Conservation (phyloP, 257 asterid species). For the Solanum sejunctum region DNA sequence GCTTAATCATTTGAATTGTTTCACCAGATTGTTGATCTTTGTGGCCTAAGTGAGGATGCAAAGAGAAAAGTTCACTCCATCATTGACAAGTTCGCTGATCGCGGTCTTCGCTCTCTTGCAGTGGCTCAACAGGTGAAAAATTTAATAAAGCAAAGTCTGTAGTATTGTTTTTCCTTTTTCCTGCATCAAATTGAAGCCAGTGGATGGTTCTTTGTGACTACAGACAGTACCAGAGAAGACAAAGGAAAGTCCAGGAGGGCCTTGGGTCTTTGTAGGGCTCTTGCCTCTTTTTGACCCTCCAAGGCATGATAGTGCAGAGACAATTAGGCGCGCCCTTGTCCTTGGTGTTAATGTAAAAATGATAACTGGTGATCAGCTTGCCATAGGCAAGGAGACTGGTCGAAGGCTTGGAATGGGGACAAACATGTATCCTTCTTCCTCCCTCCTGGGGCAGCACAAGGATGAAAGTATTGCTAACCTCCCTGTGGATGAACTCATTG, state of each 20-base stretch:
- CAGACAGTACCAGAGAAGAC: constrained; percentile 39
- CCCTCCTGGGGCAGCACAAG: constrained; percentile 33
- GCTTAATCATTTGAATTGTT: not conserved
- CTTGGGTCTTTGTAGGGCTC: constrained; percentile 47
- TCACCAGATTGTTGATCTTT: constrained; percentile 28
- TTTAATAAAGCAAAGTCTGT: not conserved
- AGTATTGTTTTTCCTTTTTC: not conserved
- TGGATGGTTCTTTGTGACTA: not conserved
- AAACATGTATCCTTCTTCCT: constrained; percentile 42
- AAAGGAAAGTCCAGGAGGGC: constrained; percentile 42
- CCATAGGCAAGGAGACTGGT: constrained; percentile 40
- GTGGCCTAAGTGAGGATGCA: constrained; percentile 17
- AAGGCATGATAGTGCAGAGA: constrained; percentile 47
- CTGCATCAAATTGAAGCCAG: not conserved
- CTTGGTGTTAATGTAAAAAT: constrained; percentile 54
- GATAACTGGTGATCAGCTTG: constrained; percentile 43
- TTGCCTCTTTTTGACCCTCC: constrained; percentile 59
- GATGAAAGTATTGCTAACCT: constrained; percentile 25
- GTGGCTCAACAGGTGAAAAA: constrained; percentile 33
- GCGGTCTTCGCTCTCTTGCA: constrained; percentile 52
- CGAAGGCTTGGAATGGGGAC: constrained; percentile 45
- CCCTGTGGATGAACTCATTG: constrained; percentile 37
- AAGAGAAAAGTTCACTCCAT: constrained; percentile 25
- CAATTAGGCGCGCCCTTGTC: constrained; percentile 35
- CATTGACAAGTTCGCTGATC: constrained; percentile 46